Percentiles rank a stretch among this genome's conserved stretches.
Evolutionary conservation across 345 rosid genomes (phyloP).

Genomic region (Mallotus nudiflorus): DNA sequence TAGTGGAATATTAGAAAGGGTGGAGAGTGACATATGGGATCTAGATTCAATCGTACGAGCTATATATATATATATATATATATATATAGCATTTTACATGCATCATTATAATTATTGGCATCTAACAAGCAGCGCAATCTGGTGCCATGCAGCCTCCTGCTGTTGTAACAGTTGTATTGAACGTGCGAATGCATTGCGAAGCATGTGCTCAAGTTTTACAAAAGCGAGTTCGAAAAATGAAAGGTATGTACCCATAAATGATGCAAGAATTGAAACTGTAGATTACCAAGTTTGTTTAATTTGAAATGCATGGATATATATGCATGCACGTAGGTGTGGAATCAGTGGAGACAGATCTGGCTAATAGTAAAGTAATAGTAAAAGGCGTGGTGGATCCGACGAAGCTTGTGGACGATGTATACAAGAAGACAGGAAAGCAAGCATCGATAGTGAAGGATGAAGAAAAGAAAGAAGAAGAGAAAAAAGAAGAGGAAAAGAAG

Average conservation of each 20-base stretch:
- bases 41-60: too few species aligned
- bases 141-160: constrained; percentile 44
- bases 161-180: constrained; percentile 50
- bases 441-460: constrained; percentile 53
- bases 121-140: neutral
- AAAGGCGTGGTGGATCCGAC: constrained; percentile 56
- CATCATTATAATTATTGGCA: neutral
- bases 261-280: too few species aligned
- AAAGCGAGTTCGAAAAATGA: constrained; percentile 48
- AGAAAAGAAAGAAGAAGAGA: constrained; percentile 45
- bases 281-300: too few species aligned
- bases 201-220: constrained; percentile 63
- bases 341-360: constrained; percentile 53
- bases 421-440: constrained; percentile 56
- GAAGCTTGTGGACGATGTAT: constrained; percentile 43
- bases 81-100: too few species aligned
- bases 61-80: too few species aligned
- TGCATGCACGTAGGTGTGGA: constrained; percentile 49
- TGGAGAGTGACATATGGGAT: too few species aligned
- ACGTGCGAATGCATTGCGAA: constrained; percentile 66
- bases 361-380: constrained; percentile 43
- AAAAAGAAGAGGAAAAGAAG: constrained; percentile 33
- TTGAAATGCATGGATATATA: too few species aligned
- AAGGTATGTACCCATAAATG: constrained; percentile 34
- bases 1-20: too few species aligned